Percentiles rank a stretch among this genome's conserved stretches.
phyloP scores from a whole-genome alignment of 495 filamentous ascomycete species.

The Penicillium fimorum region DNA sequence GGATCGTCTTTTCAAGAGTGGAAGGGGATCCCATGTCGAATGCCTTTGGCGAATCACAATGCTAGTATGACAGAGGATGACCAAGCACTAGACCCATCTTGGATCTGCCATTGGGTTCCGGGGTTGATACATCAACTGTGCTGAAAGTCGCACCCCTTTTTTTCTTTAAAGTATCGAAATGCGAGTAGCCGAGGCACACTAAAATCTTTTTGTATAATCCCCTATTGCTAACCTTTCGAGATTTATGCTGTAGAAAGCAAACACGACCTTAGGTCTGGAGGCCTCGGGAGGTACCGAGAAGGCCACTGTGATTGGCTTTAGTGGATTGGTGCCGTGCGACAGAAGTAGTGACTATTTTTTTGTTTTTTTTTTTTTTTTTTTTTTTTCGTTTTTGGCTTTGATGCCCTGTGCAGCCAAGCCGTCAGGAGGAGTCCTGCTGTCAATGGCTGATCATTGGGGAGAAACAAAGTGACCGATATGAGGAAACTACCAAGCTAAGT shows the following conservation, averaged over 20 bases:
- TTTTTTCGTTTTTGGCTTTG: constrained; percentile 6
- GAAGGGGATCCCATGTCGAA: neutral
- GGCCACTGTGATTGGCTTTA: constrained; percentile 8
- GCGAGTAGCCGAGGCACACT: neutral
- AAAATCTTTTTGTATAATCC: neutral
- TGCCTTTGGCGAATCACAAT: neutral
- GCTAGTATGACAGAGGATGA: neutral
- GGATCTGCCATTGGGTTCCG: constrained; percentile 15
- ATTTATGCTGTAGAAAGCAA: neutral
- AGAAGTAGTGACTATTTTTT: neutral
- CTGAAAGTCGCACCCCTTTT: neutral
- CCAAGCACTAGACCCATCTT: constrained; percentile 15
- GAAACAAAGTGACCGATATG: neutral
- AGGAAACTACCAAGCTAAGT: neutral
- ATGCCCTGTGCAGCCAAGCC: constrained; percentile 3
- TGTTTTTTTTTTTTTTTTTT: constrained; percentile 3
- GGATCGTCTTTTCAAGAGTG: neutral
- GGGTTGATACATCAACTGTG: constrained; percentile 28
- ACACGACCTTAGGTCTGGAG: neutral
- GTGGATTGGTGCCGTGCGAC: neutral
- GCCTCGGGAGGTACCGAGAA: constrained; percentile 8
- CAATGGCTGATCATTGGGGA: neutral
- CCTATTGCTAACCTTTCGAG: neutral
- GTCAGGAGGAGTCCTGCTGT: neutral
- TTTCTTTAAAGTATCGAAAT: neutral